Evolutionary conservation across 2,329 filamentous ascomycete species (phyloP).

Genomic region (Trichoderma sp.): DNA sequence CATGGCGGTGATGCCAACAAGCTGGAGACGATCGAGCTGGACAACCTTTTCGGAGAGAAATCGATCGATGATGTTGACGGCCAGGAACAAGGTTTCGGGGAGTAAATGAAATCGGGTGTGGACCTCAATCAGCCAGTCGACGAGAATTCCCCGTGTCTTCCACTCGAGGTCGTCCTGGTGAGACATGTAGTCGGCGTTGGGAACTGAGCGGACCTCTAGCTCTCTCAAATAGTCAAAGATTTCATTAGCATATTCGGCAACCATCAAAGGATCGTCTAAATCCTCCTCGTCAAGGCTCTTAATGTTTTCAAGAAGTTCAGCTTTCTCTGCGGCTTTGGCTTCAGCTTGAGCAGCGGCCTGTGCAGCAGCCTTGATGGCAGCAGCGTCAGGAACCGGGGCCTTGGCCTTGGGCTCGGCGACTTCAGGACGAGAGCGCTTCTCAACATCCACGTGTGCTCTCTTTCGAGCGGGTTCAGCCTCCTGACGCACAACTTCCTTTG

Average conservation of each 20-base stretch:
- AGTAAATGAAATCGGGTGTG: conserved; percentile 95
- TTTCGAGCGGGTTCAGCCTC: conserved; percentile 70
- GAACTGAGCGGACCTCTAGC: conserved; percentile 75
- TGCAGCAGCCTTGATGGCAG: background rate
- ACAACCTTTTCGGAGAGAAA: conserved; percentile 96
- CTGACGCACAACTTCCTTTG: conserved; percentile 60
- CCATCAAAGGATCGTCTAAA: conserved; percentile 92
- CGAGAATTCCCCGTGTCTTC: conserved; percentile 96
- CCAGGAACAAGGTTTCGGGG: conserved; percentile 93
- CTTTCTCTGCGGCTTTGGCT: conserved; percentile 38
- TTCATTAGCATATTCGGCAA: conserved; percentile 93
- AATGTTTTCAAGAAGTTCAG: conserved; percentile 17
- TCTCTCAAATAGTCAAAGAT: conserved; percentile 96
- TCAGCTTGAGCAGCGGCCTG: conserved; percentile 1
- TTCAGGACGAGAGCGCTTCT: conserved; percentile 44
- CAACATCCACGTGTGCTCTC: conserved; percentile 59
- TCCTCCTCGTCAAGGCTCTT: conserved; percentile 82
- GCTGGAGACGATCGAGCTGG: conserved; percentile 90
- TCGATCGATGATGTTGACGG: conserved; percentile 97
- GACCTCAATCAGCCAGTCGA: conserved; percentile 98
- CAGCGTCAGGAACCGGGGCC: background rate
- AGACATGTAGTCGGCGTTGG: conserved; percentile 93
- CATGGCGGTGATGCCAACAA: conserved; percentile 98
- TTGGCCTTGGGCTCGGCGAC: conserved; percentile 37
- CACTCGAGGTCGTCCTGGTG: conserved; percentile 94